phyloP scores from a whole-genome alignment of 768 basidiomycete species.

The Lactifluus pinguis region DNA sequence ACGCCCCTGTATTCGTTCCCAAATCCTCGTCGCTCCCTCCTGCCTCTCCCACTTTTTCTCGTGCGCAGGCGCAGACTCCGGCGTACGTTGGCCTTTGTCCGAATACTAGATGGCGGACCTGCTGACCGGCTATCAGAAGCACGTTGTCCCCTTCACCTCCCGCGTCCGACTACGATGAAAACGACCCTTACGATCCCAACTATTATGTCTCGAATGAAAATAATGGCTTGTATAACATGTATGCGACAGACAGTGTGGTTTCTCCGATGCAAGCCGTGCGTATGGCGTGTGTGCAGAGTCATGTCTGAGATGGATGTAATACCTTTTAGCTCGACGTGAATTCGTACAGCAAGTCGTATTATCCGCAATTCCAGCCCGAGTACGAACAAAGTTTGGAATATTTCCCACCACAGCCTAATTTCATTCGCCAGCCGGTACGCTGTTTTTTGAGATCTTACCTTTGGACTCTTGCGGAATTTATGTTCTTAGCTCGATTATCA shows the following conservation, averaged over 20 bases:
- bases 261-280: slow-evolving; percentile 30
- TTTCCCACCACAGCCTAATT: slow-evolving; percentile 34
- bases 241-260: slow-evolving; percentile 23
- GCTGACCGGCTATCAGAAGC: slow-evolving; percentile 10
- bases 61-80: slow-evolving; percentile 19
- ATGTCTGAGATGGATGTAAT: slow-evolving; percentile 19
- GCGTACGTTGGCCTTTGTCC: slow-evolving; percentile 13
- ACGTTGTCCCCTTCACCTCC: slow-evolving; percentile 18
- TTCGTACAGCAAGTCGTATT: slow-evolving; percentile 23
- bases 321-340: slow-evolving; percentile 18
- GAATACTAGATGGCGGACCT: background rate
- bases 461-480: background rate
- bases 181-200: slow-evolving; percentile 27
- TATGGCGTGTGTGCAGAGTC: background rate
- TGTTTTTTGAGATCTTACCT: background rate
- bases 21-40: slow-evolving; percentile 36
- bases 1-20: slow-evolving; percentile 81
- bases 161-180: slow-evolving; percentile 21
- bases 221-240: slow-evolving; percentile 16
- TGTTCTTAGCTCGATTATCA: slow-evolving; percentile 76
- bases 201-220: slow-evolving; percentile 21
- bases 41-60: slow-evolving; percentile 17
- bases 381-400: slow-evolving; percentile 34
- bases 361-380: slow-evolving; percentile 26
- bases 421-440: slow-evolving; percentile 61